These are phyloP conservation scores for Digitaria exilis DNA, from an alignment of 202 grass and related monocot species.

Conservation along the genomic window DNA sequence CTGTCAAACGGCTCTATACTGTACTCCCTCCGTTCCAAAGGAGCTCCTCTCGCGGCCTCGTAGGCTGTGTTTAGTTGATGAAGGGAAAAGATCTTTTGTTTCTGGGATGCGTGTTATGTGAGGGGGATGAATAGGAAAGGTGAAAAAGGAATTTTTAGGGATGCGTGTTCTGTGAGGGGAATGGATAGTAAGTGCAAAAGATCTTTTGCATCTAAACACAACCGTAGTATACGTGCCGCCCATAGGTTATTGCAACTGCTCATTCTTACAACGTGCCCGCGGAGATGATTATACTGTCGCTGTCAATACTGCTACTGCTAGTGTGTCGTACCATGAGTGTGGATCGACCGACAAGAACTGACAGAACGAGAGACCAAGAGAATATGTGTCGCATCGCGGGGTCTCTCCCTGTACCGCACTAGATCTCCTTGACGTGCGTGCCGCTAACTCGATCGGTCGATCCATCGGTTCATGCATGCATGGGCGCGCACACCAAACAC, in stretches of 20 bases:
- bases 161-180: no score
- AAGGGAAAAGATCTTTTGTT: no score
- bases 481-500: neutral
- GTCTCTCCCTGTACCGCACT: constrained; percentile 4
- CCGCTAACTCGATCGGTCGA: neutral
- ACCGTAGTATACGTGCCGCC: neutral
- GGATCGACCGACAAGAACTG: neutral
- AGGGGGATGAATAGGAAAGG: no score
- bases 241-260: neutral
- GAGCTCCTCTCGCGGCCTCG: neutral
- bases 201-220: no score
- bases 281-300: no score
- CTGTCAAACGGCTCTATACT: neutral
- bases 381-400: neutral
- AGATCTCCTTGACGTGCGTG: neutral
- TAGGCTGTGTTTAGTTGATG: no score
- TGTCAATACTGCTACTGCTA: neutral
- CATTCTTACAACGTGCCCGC: no score
- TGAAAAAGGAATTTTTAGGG: no score
- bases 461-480: neutral
- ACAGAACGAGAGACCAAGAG: neutral
- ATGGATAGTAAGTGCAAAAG: neutral
- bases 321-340: neutral
- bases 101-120: no score
- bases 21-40: neutral